Evolutionary conservation across 2,329 filamentous ascomycete genomes (phyloP), one percentile per base, ranked within the genome.

Genomic region (Nigrospora sphaerica): DNA sequence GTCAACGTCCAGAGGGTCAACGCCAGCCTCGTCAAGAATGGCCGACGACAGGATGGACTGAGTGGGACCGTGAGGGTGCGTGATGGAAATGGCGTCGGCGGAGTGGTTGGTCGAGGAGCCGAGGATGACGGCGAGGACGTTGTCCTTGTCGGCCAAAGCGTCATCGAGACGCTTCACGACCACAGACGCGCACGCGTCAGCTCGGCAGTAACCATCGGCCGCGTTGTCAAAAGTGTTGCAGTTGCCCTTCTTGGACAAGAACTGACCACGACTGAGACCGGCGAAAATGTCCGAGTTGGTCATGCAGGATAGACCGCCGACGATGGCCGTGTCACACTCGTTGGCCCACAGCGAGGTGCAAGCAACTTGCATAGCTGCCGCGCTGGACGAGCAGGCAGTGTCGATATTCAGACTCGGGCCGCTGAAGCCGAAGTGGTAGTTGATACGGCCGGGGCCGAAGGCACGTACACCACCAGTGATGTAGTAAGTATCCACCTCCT

Each of bases 121-220:
- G 1, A 86, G 72, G 42, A 95, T 85, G 52, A 88, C 82, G 14
- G 82, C 88, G n/a, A 91, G 74, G 36, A 78, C 83, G 74, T 60
- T 83, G 79, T 93, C 88, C 49, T 86, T 83, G 56, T 93, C 87
- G 1, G 79, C 78, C 44, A 86, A 63, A 1, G 88, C 88, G 63
- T 92, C 88, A 45, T 88, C 83, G 2, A 91, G 78, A 32, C 88
- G 77, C 73, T 95, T 95, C 41, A 93, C 69, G 18, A 93, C 74
- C 42, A 93, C 75, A 0, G 84, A 83, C 2, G 82, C 87, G 50
- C 85, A 85, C 16, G 80, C 83, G 55, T 93, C 88, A 45, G 81
- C 86, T 60, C 88, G 82, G 67, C 87, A 92, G 66, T 93, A 92
- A 2, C 88, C 88, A 64, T 91, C 86, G 3, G 88, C 88, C 34